Percentiles rank a stretch among this genome's conserved stretches.
Conservation (phyloP, 2,329 filamentous ascomycete species). For the Alternaria incomplexa region DNA sequence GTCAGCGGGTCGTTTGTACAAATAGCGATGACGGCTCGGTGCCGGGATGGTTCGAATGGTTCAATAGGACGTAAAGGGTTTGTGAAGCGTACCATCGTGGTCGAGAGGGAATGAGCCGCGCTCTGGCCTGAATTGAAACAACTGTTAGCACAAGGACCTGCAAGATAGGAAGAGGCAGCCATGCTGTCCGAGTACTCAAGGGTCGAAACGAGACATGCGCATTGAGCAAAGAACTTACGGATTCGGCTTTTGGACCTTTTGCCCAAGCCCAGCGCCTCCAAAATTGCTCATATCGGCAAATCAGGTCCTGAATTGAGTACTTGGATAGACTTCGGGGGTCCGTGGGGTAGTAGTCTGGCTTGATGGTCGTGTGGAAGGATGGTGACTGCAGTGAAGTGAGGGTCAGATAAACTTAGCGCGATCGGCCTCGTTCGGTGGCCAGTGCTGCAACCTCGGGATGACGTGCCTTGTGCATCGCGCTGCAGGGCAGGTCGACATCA, state of each 20-base stretch:
- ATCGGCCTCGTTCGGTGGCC: conserved; percentile 13
- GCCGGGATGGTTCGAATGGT: not conserved
- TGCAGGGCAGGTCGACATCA: not conserved
- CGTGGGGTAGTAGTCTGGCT: not conserved
- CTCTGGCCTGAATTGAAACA: conserved; percentile 69
- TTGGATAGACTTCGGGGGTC: not conserved
- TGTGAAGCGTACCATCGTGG: conserved; percentile 70
- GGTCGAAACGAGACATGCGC: not conserved
- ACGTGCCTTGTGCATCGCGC: conserved; percentile 15
- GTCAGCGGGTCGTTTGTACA: conserved; percentile 18
- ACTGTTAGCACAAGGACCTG: conserved; percentile 4
- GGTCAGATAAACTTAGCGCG: conserved; percentile 31
- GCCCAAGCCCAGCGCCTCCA: conserved; percentile 72
- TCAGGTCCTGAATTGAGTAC: too few species aligned
- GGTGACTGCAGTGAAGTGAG: conserved; percentile 29
- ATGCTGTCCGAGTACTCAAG: not conserved
- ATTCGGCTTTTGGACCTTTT: conserved; percentile 69
- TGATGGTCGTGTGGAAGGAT: conserved; percentile 8
- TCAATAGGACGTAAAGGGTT: conserved; percentile 54
- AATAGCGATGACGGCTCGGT: not conserved
- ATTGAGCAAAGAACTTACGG: conserved; percentile 61
- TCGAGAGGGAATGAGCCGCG: conserved; percentile 96
- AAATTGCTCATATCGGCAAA: conserved; percentile 75
- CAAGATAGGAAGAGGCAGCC: too few species aligned
- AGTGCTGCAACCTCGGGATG: conserved; percentile 29